phyloP scores from a whole-genome alignment of 1,284 basidiomycete species.

The Boletus mariae region DNA sequence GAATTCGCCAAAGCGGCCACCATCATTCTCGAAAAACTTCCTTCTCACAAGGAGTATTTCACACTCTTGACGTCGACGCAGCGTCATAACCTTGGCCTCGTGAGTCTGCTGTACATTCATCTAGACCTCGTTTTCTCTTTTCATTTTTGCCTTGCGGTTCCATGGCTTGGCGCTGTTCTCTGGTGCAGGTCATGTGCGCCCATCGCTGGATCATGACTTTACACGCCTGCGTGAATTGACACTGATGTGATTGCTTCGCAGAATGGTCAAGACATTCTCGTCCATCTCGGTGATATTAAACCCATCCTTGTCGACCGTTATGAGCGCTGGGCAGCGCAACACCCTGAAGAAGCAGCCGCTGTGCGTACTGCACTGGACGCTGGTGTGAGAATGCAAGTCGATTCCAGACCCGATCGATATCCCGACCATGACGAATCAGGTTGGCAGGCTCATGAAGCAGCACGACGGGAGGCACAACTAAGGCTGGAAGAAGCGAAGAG shows the following conservation, averaged over 20 bases:
- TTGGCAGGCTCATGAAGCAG: constrained; percentile 39
- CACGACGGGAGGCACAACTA: constrained; percentile 32
- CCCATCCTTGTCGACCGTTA: constrained; percentile 49
- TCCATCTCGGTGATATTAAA: constrained; percentile 48
- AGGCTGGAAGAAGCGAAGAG: constrained; percentile 26
- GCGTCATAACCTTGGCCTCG: constrained; percentile 37
- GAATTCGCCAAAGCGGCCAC: constrained; percentile 41
- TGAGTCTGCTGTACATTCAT: constrained; percentile 29
- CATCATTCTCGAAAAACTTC: constrained; percentile 41
- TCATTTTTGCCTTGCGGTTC: not conserved
- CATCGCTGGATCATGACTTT: not conserved
- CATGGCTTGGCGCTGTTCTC: constrained; percentile 1
- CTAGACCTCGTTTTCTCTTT: not conserved
- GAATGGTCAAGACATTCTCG: constrained; percentile 70
- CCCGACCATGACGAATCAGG: constrained; percentile 37
- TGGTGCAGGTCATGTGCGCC: not conserved
- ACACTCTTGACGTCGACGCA: constrained; percentile 34
- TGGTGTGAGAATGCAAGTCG: constrained; percentile 20
- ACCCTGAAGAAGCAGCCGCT: constrained; percentile 32
- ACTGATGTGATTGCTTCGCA: constrained; percentile 33
- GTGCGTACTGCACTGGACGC: constrained; percentile 21
- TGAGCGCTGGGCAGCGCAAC: constrained; percentile 43
- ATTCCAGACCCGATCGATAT: constrained; percentile 26
- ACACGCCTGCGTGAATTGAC: constrained; percentile 1
- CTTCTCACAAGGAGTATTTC: constrained; percentile 38